A percentile compares a stretch with the other conserved stretches of the same genome.
phyloP scores from a whole-genome alignment of 2,329 filamentous ascomycete genomes.

The Curvularia sp. region DNA sequence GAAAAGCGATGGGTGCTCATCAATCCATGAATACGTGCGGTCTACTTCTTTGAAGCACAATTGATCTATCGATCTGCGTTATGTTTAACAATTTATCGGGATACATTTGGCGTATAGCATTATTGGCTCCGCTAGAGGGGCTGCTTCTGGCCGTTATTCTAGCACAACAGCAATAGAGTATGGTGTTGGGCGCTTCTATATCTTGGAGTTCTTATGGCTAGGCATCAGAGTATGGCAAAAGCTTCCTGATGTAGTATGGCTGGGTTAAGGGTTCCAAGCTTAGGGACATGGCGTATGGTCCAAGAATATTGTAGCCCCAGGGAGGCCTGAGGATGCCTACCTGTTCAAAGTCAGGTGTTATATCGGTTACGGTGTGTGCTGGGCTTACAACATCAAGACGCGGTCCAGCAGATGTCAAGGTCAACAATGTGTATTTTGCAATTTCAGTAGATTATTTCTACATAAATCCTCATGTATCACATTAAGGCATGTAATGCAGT shows the following conservation, averaged over 20 bases:
- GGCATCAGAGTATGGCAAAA: neutral
- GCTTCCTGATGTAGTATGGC: neutral
- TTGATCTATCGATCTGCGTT: neutral
- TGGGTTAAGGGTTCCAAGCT: neutral
- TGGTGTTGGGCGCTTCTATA: slow-evolving; percentile 1
- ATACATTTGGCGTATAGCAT: neutral
- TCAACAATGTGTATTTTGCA: neutral
- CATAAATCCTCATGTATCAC: neutral
- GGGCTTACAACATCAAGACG: neutral
- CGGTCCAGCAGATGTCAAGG: neutral
- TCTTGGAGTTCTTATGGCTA: slow-evolving; percentile 3
- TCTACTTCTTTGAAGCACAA: neutral
- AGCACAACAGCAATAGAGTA: slow-evolving; percentile 6
- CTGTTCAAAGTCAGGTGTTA: neutral
- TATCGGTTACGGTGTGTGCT: neutral
- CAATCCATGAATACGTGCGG: slow-evolving; percentile 22
- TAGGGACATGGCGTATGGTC: neutral
- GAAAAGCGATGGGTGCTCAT: slow-evolving; percentile 68
- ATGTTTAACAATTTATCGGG: slow-evolving; percentile 1
- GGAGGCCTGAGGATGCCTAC: neutral
- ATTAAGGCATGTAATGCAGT: neutral
- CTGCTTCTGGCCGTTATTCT: slow-evolving; percentile 3
- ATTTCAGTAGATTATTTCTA: neutral
- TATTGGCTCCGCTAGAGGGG: neutral
- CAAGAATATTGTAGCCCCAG: neutral